phyloP scores from a whole-genome alignment of 306 rosid genomes.

The Cucumis melo region DNA sequence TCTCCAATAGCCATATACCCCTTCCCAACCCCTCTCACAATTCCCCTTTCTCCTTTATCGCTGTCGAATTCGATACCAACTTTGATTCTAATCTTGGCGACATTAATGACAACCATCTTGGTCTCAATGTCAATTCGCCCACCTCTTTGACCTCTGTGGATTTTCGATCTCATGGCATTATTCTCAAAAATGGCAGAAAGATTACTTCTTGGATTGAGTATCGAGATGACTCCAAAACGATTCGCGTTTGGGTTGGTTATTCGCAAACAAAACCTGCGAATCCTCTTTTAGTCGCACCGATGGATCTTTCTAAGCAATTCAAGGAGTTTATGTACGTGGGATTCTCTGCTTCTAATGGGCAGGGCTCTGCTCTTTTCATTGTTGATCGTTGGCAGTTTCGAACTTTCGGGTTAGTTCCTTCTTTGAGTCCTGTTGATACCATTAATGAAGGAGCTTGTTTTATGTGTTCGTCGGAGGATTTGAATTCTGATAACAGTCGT shows the following conservation, averaged over 20 bases:
- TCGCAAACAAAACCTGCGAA: slow-evolving; percentile 33
- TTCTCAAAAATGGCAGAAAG: slow-evolving; percentile 39
- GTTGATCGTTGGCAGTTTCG: slow-evolving; percentile 50
- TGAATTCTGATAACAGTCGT: not conserved
- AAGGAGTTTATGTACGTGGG: slow-evolving; percentile 68
- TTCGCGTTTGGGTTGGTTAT: slow-evolving; percentile 52
- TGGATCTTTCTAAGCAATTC: slow-evolving; percentile 49
- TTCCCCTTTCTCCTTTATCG: slow-evolving; percentile 37
- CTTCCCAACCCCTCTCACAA: slow-evolving; percentile 26
- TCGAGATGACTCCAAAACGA: slow-evolving; percentile 31
- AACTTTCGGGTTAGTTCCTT: slow-evolving; percentile 27
- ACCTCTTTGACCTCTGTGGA: slow-evolving; percentile 44
- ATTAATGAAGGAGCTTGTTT: slow-evolving; percentile 55
- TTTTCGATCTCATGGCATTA: slow-evolving; percentile 32
- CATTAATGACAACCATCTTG: slow-evolving; percentile 51
- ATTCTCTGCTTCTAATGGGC: slow-evolving; percentile 63
- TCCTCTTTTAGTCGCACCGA: slow-evolving; percentile 38
- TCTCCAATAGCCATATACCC: slow-evolving; percentile 38
- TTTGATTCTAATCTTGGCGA: slow-evolving; percentile 54
- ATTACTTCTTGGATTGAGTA: slow-evolving; percentile 76
- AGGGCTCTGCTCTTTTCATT: slow-evolving; percentile 41
- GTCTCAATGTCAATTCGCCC: slow-evolving; percentile 25
- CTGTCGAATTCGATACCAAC: slow-evolving; percentile 62
- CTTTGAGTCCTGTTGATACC: slow-evolving; percentile 23
- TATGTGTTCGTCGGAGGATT: slow-evolving; percentile 38